Base-by-base conservation (phyloP, 192 early-diverging fungal genomes). In the Rhizoclosmatium sp. region DNA sequence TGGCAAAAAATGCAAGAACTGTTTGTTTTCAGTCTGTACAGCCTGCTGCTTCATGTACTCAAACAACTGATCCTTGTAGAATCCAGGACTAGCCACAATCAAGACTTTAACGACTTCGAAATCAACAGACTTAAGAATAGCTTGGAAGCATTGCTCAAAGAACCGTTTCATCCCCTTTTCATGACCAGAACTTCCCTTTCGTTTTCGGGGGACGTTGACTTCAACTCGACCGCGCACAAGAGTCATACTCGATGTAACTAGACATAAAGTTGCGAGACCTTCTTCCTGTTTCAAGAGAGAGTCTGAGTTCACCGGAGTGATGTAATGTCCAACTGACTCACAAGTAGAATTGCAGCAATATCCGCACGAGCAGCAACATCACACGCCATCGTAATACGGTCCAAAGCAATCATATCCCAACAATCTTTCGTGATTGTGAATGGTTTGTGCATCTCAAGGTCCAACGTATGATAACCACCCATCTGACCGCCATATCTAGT, bases 61-160 rank as follows among this genome's bases (percentile, higher is more conserved):
- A 80, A 91, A 94, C 48, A 98, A 83, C 83, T 93, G 91, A 69
- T 98, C 97, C 90, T 91, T 93, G 19, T 93, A 91, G 89, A 98
- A 99, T 47, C 97, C 98, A 42, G 98, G 98, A 81, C 96, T 98
- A 48, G 94, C 96, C 19, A 99, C 80, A 65, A 99, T 95, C 12
- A 98, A 87, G n/a, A 93, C 96, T 79, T 98, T 99, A 80, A 98
- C 91, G 60, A 99, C 87, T 58, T 91, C 89, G 88, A 99, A 97
- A 82, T 98, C 92, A 19, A 99, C 83, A 81, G 31, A 46, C 45
- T 75, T 80, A 40, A 95, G 82, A 66, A 99, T 94, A 0, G 91
- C 93, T 80, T 96, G 92, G 80, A 92, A 93, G 2, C 97, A 88
- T 76, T 98, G 96, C 21, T 97, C 95, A 82, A 92, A 99, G 83